Evolutionary conservation across 257 asterid species (phyloP), one percentile per base, ranked within the genome.

Genomic region (Salvia rosmarinus): DNA sequence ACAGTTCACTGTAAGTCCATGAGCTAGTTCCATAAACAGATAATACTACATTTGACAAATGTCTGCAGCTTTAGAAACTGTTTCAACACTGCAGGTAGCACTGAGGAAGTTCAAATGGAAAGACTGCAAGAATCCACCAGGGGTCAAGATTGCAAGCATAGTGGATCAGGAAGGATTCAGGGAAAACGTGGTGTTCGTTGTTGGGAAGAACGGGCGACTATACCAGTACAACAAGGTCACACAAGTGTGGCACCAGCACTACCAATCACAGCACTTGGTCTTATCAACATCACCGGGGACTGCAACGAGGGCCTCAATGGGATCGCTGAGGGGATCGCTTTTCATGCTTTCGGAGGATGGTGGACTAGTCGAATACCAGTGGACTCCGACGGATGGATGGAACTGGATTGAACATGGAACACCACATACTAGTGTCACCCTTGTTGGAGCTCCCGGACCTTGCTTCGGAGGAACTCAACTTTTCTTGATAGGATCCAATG

Each of bases 391-490:
- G 21, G 89, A 86, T 8, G 94, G 96, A 11, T 93, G 97, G 97
- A 73, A 85, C 64, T 93, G 97, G 98, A 77, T 93, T 25, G 98
- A 93, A 63, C 98, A 93, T 6, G 98, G 98, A 54, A 78, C 87
- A 1, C 96, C 96, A 7, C 54, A 57, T 50, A 79, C 78, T 9
- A 86, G 80, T 50, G 92, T 88, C 55, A 72, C 80, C 3, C 68
- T 90, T 23, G 87, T 82, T 25, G 96, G 98, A 17, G 86, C 97
- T 25, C 96, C 96, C 2, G 97, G 98, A 3, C 98, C 98, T n/a
- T 90, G 90, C 85, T 82, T 88, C 23, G 60, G 80, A 64, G 89
- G 84, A 40, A 75, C 70, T 8, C 83, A 85, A 5, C 56, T 93
- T 66, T 85, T 93, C 64, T 72, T 92, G 73, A 72, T 86, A 11